Conservation (phyloP, 2,329 filamentous ascomycete species). For the Claviceps cyperi region DNA sequence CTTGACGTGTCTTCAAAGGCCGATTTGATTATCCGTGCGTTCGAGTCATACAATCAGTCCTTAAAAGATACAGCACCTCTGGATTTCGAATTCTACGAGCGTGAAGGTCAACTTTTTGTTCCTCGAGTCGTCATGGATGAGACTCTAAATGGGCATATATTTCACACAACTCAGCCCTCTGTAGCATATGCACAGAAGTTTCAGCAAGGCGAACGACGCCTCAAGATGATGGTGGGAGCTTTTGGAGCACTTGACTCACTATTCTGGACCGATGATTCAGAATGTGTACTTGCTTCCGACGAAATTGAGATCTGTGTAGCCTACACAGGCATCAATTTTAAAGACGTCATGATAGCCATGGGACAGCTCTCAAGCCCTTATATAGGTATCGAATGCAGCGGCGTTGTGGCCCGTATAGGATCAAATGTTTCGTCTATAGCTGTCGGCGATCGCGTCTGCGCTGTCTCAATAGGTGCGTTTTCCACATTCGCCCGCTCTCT, state of each 20-base stretch:
- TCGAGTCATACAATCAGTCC: conserved; percentile 7
- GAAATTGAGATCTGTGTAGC: conserved; percentile 29
- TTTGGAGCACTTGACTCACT: conserved; percentile 24
- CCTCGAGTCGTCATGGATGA: conserved; percentile 14
- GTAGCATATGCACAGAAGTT: conserved; percentile 23
- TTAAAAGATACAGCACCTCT: conserved; percentile 5
- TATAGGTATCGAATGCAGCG: conserved; percentile 12
- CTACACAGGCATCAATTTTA: conserved; percentile 30
- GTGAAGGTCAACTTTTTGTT: conserved; percentile 15
- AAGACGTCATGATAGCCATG: conserved; percentile 12
- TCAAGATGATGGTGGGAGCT: conserved; percentile 25
- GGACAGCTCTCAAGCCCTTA: conserved; percentile 10
- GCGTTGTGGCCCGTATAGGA: conserved; percentile 11
- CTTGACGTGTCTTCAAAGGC: conserved; percentile 10
- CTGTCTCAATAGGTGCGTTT: conserved; percentile 14
- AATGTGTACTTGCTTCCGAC: conserved; percentile 16
- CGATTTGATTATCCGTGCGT: conserved; percentile 17
- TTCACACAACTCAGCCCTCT: conserved; percentile 13
- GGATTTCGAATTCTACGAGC: conserved; percentile 17
- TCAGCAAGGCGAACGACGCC: conserved; percentile 17
- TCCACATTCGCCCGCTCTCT: conserved; percentile 14
- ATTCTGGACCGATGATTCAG: conserved; percentile 23
- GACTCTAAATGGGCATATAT: conserved; percentile 10
- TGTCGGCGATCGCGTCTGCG: conserved; percentile 11
- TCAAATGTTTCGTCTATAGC: conserved; percentile 4